Conservation (phyloP, 345 rosid species). For the Melaleuca alternifolia region DNA sequence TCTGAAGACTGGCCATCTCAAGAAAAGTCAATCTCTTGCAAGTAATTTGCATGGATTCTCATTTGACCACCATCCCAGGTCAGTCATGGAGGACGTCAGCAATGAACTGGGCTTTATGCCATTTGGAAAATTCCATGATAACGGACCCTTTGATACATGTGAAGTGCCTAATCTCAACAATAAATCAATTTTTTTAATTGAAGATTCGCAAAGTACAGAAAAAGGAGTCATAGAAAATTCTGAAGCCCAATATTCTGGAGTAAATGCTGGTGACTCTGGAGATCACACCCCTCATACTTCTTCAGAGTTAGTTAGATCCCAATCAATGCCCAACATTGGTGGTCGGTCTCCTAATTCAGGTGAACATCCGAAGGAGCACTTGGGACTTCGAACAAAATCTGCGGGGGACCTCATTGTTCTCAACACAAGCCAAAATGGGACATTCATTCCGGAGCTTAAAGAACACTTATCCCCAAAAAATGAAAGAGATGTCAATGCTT, state of each 20-base stretch:
- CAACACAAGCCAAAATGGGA: slow-evolving; percentile 20
- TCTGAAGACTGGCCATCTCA: slow-evolving; percentile 19
- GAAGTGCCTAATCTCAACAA: slow-evolving; percentile 29
- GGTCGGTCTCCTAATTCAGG: slow-evolving; percentile 14
- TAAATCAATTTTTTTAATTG: slow-evolving; percentile 51
- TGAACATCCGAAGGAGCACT: slow-evolving; percentile 18
- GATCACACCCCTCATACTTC: slow-evolving; percentile 24
- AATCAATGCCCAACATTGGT: slow-evolving; percentile 45
- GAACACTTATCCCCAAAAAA: slow-evolving; percentile 10
- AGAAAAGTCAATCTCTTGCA: slow-evolving; percentile 60
- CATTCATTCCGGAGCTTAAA: slow-evolving; percentile 23
- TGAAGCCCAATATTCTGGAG: slow-evolving; percentile 27
- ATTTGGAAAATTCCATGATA: not conserved
- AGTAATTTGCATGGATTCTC: slow-evolving; percentile 34
- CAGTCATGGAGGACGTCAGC: slow-evolving; percentile 9
- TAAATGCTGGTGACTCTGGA: slow-evolving; percentile 29
- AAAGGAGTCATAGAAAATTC: slow-evolving; percentile 32
- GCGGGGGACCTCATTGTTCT: slow-evolving; percentile 41
- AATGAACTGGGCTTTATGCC: slow-evolving; percentile 11
- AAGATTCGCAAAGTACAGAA: slow-evolving; percentile 40
- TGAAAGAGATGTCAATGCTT: slow-evolving; percentile 15
- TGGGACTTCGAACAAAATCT: slow-evolving; percentile 42
- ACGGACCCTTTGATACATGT: slow-evolving; percentile 26
- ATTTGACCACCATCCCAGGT: slow-evolving; percentile 32
- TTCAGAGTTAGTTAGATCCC: slow-evolving; percentile 33